Base-by-base conservation (phyloP, 31 red algal species). In the Porphyra umbilicalis region DNA sequence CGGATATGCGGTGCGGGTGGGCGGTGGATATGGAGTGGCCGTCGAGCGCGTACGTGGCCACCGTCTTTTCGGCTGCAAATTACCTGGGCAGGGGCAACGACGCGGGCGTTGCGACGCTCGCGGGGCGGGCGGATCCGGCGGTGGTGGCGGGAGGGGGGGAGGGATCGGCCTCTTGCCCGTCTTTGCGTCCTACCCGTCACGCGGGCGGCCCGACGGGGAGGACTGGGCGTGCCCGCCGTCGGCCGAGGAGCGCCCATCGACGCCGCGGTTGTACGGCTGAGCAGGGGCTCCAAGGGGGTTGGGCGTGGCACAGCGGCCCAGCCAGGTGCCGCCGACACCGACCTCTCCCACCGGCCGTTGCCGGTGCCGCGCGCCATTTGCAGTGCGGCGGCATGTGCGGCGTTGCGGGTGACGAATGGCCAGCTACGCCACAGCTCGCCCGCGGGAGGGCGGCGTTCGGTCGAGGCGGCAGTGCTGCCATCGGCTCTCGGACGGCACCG, bases 21-120 rank as follows among this genome's bases (percentile, higher is more conserved):
- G 86, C 88, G 33, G 40, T 95, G 35, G 93, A 95, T 77, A 91
- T 90, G 39, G 89, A 95, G 20, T 76, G 86, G 40, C 76, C 81
- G 42, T 34, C 80, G 30, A 79, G 93, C 32, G 38, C 38, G 25
- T 91, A 76, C 80, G 85, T 91, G n/a, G 92, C 85, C 20, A 95
- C 93, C 0, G 89, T 95, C 31, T 95, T 95, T 86, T 88, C 93
- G 8, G 80, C 93, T 32, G 83, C 93, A 11, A 32, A 88, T 34
- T 95, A 95, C 85, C 88, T 39, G 77, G 38, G 35, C 4, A 18
- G 77, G 25, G 38, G 38, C 38, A 79, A 79, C 77, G 57, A 18
- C 25, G 57, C 25, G 57, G 57, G 57, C 4, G 25, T n/a, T 8
- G 57, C 57, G 57, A 71, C 57, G 57, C 57, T 71, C 20, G 20